These are phyloP conservation scores for Corchorus capsularis DNA, from an alignment of 345 rosid genomes.

Conservation along the genomic window DNA sequence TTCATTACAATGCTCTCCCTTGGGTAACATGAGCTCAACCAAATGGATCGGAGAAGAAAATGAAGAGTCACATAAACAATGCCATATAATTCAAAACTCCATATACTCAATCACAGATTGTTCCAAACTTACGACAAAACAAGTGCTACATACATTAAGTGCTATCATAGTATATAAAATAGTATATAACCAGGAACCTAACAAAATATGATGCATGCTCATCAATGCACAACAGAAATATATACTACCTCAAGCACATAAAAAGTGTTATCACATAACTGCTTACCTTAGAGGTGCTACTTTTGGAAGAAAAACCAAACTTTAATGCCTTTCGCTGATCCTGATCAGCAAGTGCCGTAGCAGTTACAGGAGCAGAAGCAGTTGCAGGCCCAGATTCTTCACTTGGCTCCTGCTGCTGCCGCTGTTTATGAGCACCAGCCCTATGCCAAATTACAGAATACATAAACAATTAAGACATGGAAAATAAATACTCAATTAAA, in stretches of 20 bases:
- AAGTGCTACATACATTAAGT: background rate
- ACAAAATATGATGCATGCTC: background rate
- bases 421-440: conserved; percentile 87
- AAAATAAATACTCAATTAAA: background rate
- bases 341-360: conserved; percentile 62
- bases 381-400: conserved; percentile 50
- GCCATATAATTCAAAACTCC: background rate
- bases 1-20: background rate
- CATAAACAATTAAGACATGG: background rate
- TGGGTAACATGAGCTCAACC: background rate
- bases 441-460: conserved; percentile 33
- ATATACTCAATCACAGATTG: background rate
- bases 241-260: conserved; percentile 8
- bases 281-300: conserved; percentile 67
- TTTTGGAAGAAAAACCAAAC: conserved; percentile 87
- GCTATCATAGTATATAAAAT: background rate
- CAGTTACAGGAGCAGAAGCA: conserved; percentile 36
- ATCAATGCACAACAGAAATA: background rate
- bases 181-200: background rate
- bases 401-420: conserved; percentile 48
- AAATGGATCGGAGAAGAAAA: too few species aligned
- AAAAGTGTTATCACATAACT: background rate
- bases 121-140: background rate
- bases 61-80: background rate
- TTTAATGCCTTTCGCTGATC: conserved; percentile 79